These are phyloP conservation scores for Albatrellus sp. DNA, from an alignment of 1,284 basidiomycete species.

Conservation along the genomic window DNA sequence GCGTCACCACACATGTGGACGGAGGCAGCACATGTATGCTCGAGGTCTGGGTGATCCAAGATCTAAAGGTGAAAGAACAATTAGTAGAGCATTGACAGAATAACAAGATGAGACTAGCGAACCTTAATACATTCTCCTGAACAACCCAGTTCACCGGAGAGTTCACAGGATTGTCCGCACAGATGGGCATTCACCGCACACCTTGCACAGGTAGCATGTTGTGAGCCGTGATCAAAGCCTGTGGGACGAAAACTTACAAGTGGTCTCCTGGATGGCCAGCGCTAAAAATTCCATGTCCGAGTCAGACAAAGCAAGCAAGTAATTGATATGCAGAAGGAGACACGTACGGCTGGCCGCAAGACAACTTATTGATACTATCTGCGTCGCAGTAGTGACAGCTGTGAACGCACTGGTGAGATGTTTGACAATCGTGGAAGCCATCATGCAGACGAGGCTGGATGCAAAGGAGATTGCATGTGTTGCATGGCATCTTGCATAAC, in stretches of 20 bases:
- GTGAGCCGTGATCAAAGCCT: neutral
- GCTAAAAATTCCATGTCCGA: conserved; percentile 17
- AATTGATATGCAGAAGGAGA: neutral
- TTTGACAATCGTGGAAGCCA: conserved; percentile 33
- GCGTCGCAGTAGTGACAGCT: conserved; percentile 30
- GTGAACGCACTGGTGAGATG: conserved; percentile 26
- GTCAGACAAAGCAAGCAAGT: neutral
- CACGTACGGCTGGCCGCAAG: too few relatives aligned
- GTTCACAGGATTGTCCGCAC: conserved; percentile 34
- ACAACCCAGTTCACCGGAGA: conserved; percentile 35
- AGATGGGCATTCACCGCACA: conserved; percentile 36
- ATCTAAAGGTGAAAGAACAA: conserved; percentile 19
- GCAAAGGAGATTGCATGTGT: conserved; percentile 34
- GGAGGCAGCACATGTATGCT: conserved; percentile 39
- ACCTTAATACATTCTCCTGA: conserved; percentile 37
- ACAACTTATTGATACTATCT: conserved; percentile 19
- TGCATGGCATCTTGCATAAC: conserved; percentile 35
- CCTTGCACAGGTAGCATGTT: conserved; percentile 16
- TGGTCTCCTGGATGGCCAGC: conserved; percentile 45
- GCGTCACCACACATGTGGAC: conserved; percentile 37
- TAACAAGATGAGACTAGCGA: neutral
- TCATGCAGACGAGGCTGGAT: conserved; percentile 31
- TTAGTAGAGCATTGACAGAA: too few relatives aligned
- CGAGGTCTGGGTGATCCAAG: conserved; percentile 29
- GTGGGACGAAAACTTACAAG: conserved; percentile 2